phyloP scores from a whole-genome alignment of 1,139 yeast species.

The Taphrina wiesneri region DNA sequence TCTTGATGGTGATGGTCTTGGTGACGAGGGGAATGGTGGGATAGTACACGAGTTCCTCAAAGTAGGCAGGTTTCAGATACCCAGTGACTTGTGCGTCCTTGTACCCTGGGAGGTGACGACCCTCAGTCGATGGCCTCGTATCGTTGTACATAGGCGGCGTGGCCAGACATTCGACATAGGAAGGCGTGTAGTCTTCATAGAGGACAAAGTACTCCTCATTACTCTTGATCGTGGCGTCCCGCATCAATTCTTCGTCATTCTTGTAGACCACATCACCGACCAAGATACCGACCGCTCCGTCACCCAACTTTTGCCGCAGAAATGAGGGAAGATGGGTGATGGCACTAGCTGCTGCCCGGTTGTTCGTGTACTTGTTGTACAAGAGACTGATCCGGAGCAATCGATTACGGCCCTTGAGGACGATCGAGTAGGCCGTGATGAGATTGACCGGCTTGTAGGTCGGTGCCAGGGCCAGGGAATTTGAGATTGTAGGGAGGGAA shows the following conservation, averaged over 20 bases:
- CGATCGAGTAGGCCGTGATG: constrained; percentile 21
- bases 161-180: constrained; percentile 10
- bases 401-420: constrained; percentile 26
- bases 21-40: constrained; percentile 18
- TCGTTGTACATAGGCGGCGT: constrained; percentile 22
- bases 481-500: not conserved
- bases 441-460: constrained; percentile 15
- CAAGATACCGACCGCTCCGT: constrained; percentile 20
- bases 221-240: constrained; percentile 18
- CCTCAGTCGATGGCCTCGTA: not conserved
- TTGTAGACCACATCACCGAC: constrained; percentile 22
- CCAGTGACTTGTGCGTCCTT: constrained; percentile 4
- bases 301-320: constrained; percentile 18
- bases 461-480: constrained; percentile 3
- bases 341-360: constrained; percentile 20
- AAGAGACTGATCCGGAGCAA: constrained; percentile 14
- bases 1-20: constrained; percentile 20
- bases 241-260: constrained; percentile 27
- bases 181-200: constrained; percentile 30
- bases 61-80: constrained; percentile 15
- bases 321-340: constrained; percentile 24
- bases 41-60: constrained; percentile 31
- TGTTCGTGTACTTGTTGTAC: constrained; percentile 16
- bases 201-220: constrained; percentile 20
- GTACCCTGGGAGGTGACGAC: constrained; percentile 11